Percentiles rank a stretch among this genome's conserved stretches.
These are phyloP conservation scores for Apiospora pterosperma DNA, from an alignment of 2,329 filamentous ascomycete genomes.

Conservation along the genomic window DNA sequence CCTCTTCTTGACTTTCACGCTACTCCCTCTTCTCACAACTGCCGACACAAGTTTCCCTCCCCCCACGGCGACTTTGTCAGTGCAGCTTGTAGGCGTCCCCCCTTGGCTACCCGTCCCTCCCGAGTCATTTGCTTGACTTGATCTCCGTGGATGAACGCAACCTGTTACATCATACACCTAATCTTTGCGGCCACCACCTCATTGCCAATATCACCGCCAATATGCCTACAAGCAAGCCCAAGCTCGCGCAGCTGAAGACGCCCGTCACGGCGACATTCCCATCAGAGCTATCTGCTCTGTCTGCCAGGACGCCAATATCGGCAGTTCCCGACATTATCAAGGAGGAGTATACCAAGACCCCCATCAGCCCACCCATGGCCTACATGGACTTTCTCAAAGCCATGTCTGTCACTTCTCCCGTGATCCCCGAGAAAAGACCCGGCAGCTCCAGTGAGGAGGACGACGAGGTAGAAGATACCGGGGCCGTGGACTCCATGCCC, in stretches of 20 bases:
- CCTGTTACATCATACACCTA: slow-evolving; percentile 13
- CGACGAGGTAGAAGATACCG: slow-evolving; percentile 44
- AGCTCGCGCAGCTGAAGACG: slow-evolving; percentile 59
- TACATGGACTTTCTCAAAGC: slow-evolving; percentile 93
- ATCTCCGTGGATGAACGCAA: slow-evolving; percentile 12
- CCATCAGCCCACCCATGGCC: slow-evolving; percentile 84
- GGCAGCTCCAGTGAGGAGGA: slow-evolving; percentile 46
- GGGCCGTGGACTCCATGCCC: slow-evolving; percentile 41
- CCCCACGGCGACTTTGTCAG: slow-evolving; percentile 35
- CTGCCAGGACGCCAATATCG: slow-evolving; percentile 67
- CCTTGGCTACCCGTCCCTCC: slow-evolving; percentile 19
- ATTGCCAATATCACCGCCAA: slow-evolving; percentile 22
- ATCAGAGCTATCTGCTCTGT: slow-evolving; percentile 58
- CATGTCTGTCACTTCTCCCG: slow-evolving; percentile 70
- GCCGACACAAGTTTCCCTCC: slow-evolving; percentile 22
- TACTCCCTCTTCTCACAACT: slow-evolving; percentile 27
- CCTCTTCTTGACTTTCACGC: slow-evolving; percentile 18
- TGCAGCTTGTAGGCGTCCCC: slow-evolving; percentile 31
- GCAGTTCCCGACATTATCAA: slow-evolving; percentile 62
- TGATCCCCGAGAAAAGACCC: slow-evolving; percentile 53
- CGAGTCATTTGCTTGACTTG: slow-evolving; percentile 45
- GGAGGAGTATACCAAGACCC: slow-evolving; percentile 64
- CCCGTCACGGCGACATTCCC: slow-evolving; percentile 61
- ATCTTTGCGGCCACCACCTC: slow-evolving; percentile 9
- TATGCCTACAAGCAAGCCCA: slow-evolving; percentile 54